phyloP scores from a whole-genome alignment of 2,329 filamentous ascomycete genomes.

The Chrysoporthe cubensis region DNA sequence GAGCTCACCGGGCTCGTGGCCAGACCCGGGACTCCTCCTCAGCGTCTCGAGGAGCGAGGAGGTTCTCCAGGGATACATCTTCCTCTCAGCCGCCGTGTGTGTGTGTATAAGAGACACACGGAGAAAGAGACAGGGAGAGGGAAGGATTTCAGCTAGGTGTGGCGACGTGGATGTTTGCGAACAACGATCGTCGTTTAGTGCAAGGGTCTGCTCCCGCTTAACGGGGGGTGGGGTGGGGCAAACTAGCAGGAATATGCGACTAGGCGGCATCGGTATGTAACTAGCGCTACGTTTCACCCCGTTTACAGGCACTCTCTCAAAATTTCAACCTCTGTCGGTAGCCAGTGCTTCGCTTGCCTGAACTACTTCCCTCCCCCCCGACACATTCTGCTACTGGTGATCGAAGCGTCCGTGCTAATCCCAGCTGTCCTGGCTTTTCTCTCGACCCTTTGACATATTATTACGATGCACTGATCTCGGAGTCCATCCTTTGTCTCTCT shows the following conservation, averaged over 20 bases:
- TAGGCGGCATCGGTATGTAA: conserved; percentile 5
- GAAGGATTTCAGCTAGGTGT: background rate
- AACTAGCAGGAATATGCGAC: background rate
- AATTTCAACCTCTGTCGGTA: conserved; percentile 20
- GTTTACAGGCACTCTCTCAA: conserved; percentile 12
- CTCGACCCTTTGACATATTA: too few relatives aligned
- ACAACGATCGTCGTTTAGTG: background rate
- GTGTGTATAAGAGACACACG: too few relatives aligned
- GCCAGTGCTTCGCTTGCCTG: conserved; percentile 3
- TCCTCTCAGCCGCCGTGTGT: too few relatives aligned
- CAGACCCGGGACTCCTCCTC: too few relatives aligned
- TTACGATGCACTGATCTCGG: too few relatives aligned
- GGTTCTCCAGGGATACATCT: too few relatives aligned
- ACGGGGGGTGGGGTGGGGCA: background rate
- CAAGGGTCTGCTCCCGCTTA: background rate
- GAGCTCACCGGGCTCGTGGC: too few relatives aligned
- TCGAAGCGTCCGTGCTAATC: background rate
- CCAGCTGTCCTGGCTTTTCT: background rate
- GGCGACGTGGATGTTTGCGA: background rate
- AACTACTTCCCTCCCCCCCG: conserved; percentile 12
- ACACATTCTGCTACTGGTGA: conserved; percentile 3
- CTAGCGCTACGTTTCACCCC: conserved; percentile 16
- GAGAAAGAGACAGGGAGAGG: background rate
- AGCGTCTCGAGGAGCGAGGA: too few relatives aligned
- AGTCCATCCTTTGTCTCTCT: too few relatives aligned